These are phyloP conservation scores for Jatropha podagrica DNA, from an alignment of 441 rosid genomes.

Conservation along the genomic window DNA sequence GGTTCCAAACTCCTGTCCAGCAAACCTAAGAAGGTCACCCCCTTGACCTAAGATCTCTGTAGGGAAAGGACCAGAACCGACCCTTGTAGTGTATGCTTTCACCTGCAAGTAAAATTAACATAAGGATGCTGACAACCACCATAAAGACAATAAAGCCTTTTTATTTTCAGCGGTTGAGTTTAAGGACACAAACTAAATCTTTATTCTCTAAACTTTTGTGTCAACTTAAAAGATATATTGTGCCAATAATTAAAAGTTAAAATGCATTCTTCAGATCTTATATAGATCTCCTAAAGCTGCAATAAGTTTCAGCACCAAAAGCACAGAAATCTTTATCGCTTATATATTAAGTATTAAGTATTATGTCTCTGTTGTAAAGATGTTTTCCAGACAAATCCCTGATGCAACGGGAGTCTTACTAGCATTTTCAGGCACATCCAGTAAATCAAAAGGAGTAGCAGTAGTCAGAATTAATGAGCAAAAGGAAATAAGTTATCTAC, in stretches of 20 bases:
- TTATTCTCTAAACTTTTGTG: neutral
- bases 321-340: neutral
- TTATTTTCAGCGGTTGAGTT: neutral
- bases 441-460: constrained; percentile 8
- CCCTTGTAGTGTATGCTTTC: constrained; percentile 94
- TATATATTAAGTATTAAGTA: neutral
- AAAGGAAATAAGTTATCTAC: constrained; percentile 24
- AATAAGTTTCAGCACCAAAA: neutral
- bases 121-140: neutral
- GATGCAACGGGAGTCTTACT: neutral
- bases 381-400: neutral
- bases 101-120: constrained; percentile 47
- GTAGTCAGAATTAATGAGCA: neutral
- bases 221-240: neutral
- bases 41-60: constrained; percentile 88
- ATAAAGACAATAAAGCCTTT: neutral
- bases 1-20: constrained; percentile 96
- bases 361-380: neutral
- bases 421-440: neutral
- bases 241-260: neutral
- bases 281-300: neutral
- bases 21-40: constrained; percentile 79
- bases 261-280: neutral
- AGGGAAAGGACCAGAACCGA: constrained; percentile 98
- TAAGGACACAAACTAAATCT: neutral